Percentiles rank a stretch among this genome's conserved stretches.
phyloP scores from a whole-genome alignment of 2,329 filamentous ascomycete genomes.

The Mollisia scopiformis region DNA sequence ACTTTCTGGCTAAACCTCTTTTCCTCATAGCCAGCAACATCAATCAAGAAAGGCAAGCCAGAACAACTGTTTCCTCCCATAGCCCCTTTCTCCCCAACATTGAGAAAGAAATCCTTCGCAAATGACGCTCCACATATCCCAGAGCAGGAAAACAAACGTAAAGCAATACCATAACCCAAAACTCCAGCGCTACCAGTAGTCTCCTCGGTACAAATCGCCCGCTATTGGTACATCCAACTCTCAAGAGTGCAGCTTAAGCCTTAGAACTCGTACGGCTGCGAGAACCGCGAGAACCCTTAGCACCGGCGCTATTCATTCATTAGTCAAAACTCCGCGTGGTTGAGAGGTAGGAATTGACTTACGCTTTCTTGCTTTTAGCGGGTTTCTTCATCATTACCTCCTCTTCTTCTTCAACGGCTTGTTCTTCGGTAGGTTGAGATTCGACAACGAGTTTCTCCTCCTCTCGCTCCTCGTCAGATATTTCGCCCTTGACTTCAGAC shows the following conservation, averaged over 20 bases:
- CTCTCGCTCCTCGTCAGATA: neutral
- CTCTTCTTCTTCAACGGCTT: neutral
- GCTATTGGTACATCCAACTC: neutral
- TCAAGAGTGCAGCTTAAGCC: neutral
- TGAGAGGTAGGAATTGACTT: neutral
- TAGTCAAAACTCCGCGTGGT: neutral
- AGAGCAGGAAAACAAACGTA: neutral
- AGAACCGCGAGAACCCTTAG: neutral
- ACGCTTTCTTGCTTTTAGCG: conserved; percentile 14
- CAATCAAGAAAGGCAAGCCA: neutral
- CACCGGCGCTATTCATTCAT: neutral
- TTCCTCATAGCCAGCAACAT: too few species aligned
- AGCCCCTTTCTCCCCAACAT: neutral
- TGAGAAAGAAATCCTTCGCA: neutral
- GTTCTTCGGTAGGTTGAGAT: neutral
- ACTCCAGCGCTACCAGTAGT: neutral
- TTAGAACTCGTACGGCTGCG: conserved; percentile 10
- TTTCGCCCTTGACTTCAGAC: neutral
- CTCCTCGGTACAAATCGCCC: neutral
- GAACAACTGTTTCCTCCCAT: neutral
- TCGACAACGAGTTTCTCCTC: neutral
- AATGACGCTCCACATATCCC: neutral
- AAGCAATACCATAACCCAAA: neutral
- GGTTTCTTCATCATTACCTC: too few species aligned
- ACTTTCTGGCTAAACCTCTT: too few species aligned